These are phyloP conservation scores for Fusarium sp. DNA, from an alignment of 2,329 filamentous ascomycete genomes.

Conservation along the genomic window DNA sequence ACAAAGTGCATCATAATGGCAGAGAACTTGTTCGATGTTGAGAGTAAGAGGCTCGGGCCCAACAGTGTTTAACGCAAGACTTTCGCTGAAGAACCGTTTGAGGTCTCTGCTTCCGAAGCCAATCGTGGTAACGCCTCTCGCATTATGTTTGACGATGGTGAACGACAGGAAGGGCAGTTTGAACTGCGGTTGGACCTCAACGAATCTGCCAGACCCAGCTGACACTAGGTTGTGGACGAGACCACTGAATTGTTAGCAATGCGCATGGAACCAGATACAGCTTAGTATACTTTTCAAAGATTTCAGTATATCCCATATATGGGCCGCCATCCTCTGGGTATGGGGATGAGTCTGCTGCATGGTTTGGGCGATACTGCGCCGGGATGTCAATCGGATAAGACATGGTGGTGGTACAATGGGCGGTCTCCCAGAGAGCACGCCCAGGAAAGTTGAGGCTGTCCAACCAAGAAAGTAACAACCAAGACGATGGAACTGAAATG, in stretches of 20 bases:
- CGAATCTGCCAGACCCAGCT: slow-evolving; percentile 45
- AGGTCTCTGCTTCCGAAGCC: slow-evolving; percentile 53
- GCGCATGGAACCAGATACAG: not conserved
- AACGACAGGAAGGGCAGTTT: slow-evolving; percentile 43
- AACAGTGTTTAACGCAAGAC: slow-evolving; percentile 42
- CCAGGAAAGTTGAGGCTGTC: not conserved
- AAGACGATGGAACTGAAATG: not conserved
- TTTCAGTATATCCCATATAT: slow-evolving; percentile 43
- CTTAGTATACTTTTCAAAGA: slow-evolving; percentile 43
- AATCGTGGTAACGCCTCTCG: slow-evolving; percentile 36
- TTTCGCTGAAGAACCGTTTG: slow-evolving; percentile 53
- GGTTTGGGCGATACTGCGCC: slow-evolving; percentile 16
- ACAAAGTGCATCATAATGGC: slow-evolving; percentile 43
- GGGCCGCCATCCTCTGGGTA: slow-evolving; percentile 42
- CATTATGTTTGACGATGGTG: slow-evolving; percentile 45
- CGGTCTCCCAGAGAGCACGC: not conserved
- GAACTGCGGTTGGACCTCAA: slow-evolving; percentile 34
- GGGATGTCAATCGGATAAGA: slow-evolving; percentile 45
- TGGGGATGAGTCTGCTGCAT: slow-evolving; percentile 4
- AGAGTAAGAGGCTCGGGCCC: slow-evolving; percentile 25
- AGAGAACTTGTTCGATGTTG: slow-evolving; percentile 41
- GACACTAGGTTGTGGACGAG: slow-evolving; percentile 44
- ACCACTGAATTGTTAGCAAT: slow-evolving; percentile 38
- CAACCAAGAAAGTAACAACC: not conserved
- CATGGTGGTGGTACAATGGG: slow-evolving; percentile 23